Evolutionary conservation across 108 stramenopile species (phyloP).

Genomic region (Aurantiochytrium sp.): DNA sequence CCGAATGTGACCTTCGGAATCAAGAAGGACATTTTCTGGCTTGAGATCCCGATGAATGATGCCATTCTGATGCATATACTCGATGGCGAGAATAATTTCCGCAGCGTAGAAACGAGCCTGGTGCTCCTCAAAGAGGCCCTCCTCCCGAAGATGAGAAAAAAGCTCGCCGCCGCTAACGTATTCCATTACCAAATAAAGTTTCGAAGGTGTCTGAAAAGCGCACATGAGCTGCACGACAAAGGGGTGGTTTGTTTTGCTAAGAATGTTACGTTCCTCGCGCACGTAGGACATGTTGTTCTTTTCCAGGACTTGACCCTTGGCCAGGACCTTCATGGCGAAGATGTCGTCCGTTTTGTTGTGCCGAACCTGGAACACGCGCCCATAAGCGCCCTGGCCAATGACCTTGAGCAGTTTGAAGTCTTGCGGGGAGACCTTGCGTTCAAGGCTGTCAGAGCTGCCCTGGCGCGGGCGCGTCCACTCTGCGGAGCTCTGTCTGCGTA

Average conservation of each 20-base stretch:
- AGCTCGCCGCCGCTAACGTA: constrained; percentile 55
- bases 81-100: constrained; percentile 56
- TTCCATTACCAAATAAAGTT: constrained; percentile 55
- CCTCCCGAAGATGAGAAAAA: constrained; percentile 46
- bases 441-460: neutral
- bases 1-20: constrained; percentile 51
- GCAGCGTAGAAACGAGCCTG: constrained; percentile 55
- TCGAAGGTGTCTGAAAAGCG: constrained; percentile 52
- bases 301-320: constrained; percentile 45
- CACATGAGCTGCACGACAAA: constrained; percentile 56
- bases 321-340: constrained; percentile 54
- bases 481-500: neutral
- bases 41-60: constrained; percentile 91
- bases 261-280: constrained; percentile 48
- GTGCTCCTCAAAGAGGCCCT: constrained; percentile 47
- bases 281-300: constrained; percentile 31
- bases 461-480: neutral
- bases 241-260: constrained; percentile 51
- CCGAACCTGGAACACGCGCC: constrained; percentile 40
- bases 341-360: constrained; percentile 22
- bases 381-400: constrained; percentile 51
- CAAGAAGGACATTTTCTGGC: constrained; percentile 56
- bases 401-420: constrained; percentile 48
- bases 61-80: constrained; percentile 63
- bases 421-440: constrained; percentile 19